Base-by-base conservation (phyloP, 495 filamentous ascomycete genomes). In the Trichoderma asperelloides region DNA sequence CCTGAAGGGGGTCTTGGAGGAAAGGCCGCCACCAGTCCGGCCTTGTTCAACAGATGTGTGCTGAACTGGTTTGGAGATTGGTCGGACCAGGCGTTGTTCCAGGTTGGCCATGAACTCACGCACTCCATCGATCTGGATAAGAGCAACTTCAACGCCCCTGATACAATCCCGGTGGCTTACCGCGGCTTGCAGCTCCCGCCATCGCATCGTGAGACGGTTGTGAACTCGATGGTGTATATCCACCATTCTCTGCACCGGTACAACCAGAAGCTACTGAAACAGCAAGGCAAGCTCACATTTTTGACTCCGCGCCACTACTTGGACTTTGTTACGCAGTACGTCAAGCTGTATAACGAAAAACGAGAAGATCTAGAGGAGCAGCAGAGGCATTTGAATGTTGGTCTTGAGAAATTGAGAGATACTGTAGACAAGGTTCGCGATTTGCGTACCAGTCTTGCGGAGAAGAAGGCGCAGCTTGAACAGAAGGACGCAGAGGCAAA, bases 11-110 rank as follows among this genome's bases (percentile, higher is more conserved):
- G 94, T 1, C 78, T 99, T 51, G 93, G 90, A 13, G 96, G 93
- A 7, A 97, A 96, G 78, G 96, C 95, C 65, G 95, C 95, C 21
- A 99, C 96, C 16, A 96, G 91, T 82, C 95, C 95, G 51, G 95
- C 95, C 37, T 78, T 99, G 70, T 99, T 99, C 87, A 99, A 99
- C 79, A 88, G 95, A 80, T 99, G 95, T 73, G 95, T 99, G 55
- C 87, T 99, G 65, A 99, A 99, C 79, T 99, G 95, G 95, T 97
- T 98, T 76, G 95, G 95, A 62, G 95, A 99, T 79, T 99, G 95
- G 95, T 98, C 95, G 9, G 95, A 98, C 75, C 96, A 98, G 76
- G 96, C 95, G 27, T 87, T 99, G 47, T 99, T 96, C 89, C 96
- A 98, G 78, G 96, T 99, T 67, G 95, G 89, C 27, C 90, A 91